A percentile compares a stretch with the other conserved stretches of the same genome.
These are phyloP conservation scores for Clavulina sp. DNA, from an alignment of 768 basidiomycete species.

Conservation along the genomic window DNA sequence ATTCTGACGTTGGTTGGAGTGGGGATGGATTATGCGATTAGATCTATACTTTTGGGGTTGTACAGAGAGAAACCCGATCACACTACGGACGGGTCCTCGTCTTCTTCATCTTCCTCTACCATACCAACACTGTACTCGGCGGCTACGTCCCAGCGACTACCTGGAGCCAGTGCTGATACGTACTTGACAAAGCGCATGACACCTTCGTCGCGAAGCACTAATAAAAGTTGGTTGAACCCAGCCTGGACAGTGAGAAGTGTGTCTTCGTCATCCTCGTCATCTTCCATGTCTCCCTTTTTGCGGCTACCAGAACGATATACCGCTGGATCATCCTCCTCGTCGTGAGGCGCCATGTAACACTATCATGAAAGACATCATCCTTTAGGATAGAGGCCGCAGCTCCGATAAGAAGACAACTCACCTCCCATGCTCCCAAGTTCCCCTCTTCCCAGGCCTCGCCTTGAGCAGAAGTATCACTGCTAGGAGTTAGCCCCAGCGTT, in stretches of 20 bases:
- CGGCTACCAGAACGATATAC: slow-evolving; percentile 54
- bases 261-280: slow-evolving; percentile 52
- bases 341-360: slow-evolving; percentile 92
- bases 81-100: slow-evolving; percentile 4
- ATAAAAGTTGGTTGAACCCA: slow-evolving; percentile 71
- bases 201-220: slow-evolving; percentile 81
- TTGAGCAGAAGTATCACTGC: slow-evolving; percentile 19
- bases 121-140: slow-evolving; percentile 85
- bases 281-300: slow-evolving; percentile 19
- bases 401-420: slow-evolving; percentile 18
- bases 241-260: slow-evolving; percentile 78
- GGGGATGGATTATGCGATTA: neutral
- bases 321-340: slow-evolving; percentile 89
- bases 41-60: neutral
- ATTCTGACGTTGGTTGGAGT: slow-evolving; percentile 23
- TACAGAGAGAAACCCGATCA: too few relatives aligned
- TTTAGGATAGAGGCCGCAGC: slow-evolving; percentile 2
- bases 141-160: slow-evolving; percentile 85
- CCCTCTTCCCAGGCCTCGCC: slow-evolving; percentile 41
- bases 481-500: slow-evolving; percentile 70
- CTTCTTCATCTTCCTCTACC: slow-evolving; percentile 44
- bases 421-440: slow-evolving; percentile 92
- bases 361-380: slow-evolving; percentile 16
- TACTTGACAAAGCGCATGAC: slow-evolving; percentile 96
- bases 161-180: slow-evolving; percentile 71